Conservation (phyloP, 805 yeast genomes). For the Metschnikowia lochheadii region DNA sequence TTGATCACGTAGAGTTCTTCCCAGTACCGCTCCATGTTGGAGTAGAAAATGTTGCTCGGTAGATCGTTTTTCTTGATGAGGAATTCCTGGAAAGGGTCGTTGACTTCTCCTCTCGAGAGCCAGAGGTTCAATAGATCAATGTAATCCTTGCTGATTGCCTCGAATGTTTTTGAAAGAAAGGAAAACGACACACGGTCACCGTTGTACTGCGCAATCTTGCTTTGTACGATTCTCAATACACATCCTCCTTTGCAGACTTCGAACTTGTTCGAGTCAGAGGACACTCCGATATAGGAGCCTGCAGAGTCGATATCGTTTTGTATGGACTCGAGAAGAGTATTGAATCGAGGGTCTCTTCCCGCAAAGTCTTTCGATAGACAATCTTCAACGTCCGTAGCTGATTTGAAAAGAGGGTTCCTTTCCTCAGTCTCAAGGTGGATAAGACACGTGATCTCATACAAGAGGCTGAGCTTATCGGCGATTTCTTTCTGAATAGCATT, state of each 20-base stretch:
- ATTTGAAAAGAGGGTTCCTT: conserved; percentile 21
- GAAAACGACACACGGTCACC: conserved; percentile 61
- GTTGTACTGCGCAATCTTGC: conserved; percentile 48
- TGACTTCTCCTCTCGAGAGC: conserved; percentile 68
- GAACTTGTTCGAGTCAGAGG: conserved; percentile 48
- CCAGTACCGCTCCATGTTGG: conserved; percentile 62
- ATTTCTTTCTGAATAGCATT: conserved; percentile 25
- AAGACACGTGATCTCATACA: conserved; percentile 52
- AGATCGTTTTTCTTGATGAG: conserved; percentile 41
- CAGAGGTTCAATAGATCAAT: conserved; percentile 69
- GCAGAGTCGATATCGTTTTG: conserved; percentile 39
- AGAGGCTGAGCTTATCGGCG: conserved; percentile 41
- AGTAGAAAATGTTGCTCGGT: conserved; percentile 27
- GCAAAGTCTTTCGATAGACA: conserved; percentile 8
- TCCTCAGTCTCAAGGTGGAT: conserved; percentile 48
- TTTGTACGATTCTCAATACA: conserved; percentile 58
- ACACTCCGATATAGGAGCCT: conserved; percentile 43
- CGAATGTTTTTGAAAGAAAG: conserved; percentile 51
- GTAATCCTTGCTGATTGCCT: conserved; percentile 59
- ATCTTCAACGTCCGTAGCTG: conserved; percentile 14
- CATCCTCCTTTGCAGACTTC: conserved; percentile 75
- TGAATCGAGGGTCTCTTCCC: conserved; percentile 22
- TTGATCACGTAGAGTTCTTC: conserved; percentile 69
- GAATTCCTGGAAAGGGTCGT: conserved; percentile 82
- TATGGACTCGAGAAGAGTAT: conserved; percentile 33